phyloP scores from a whole-genome alignment of 352 stramenopile genomes.

The Globisporangium irregulare region DNA sequence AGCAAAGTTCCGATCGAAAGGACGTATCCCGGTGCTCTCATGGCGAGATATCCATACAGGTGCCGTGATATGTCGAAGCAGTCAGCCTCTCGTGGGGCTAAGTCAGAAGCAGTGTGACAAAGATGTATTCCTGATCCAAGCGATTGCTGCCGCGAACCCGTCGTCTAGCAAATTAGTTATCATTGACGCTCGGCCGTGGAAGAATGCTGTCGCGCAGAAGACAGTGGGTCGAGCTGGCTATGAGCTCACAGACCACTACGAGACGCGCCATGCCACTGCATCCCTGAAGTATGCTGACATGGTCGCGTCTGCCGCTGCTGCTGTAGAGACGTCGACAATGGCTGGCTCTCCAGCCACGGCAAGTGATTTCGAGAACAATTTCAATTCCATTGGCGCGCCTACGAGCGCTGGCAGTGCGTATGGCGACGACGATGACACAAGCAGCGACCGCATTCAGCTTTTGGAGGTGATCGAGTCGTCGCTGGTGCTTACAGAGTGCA shows the following conservation, averaged over 20 bases:
- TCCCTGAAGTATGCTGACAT: conserved; percentile 69
- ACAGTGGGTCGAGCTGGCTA: conserved; percentile 86
- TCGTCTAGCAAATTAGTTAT: conserved; percentile 85
- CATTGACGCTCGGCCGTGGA: conserved; percentile 87
- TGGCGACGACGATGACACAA: conserved; percentile 24
- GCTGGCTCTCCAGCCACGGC: conserved; percentile 17
- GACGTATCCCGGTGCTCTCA: conserved; percentile 77
- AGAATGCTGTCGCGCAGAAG: conserved; percentile 90
- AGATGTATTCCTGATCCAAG: conserved; percentile 82
- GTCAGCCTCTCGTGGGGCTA: conserved; percentile 80
- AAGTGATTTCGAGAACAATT: conserved; percentile 6
- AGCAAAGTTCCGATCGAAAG: conserved; percentile 85
- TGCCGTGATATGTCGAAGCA: conserved; percentile 78
- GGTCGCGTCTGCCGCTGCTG: conserved; percentile 30
- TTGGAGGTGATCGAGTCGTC: conserved; percentile 47
- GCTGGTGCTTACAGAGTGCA: conserved; percentile 75
- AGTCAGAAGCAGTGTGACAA: conserved; percentile 81
- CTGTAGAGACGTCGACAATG: conserved; percentile 21
- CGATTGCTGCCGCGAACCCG: conserved; percentile 70
- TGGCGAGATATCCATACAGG: conserved; percentile 74
- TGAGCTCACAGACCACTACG: conserved; percentile 85
- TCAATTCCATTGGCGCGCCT: conserved; percentile 10
- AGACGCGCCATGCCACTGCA: conserved; percentile 57
- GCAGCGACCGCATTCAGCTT: conserved; percentile 21
- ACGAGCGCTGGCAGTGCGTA: conserved; percentile 15